Conservation (phyloP, 441 rosid species). For the Arabidopsis lyrata region DNA sequence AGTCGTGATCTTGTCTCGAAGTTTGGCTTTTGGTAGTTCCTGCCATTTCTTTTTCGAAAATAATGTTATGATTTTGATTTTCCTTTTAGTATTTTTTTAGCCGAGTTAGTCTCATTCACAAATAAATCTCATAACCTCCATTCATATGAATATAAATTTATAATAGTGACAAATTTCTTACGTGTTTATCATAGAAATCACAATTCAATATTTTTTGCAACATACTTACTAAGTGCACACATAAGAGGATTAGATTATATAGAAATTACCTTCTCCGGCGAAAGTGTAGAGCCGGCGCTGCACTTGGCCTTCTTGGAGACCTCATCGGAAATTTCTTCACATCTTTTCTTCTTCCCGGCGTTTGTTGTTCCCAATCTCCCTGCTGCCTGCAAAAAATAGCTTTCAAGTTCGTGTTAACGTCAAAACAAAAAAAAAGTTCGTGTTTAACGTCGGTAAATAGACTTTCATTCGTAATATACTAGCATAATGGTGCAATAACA, state of each 20-base stretch:
- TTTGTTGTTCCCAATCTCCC: constrained; percentile 54
- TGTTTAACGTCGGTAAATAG: neutral
- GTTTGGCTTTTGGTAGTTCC: constrained; percentile 79
- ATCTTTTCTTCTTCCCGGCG: constrained; percentile 72
- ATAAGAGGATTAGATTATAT: neutral
- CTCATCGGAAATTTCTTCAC: constrained; percentile 58
- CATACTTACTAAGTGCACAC: neutral
- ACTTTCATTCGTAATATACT: neutral
- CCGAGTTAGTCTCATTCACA: no score
- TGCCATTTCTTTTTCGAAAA: constrained; percentile 47
- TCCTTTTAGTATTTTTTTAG: neutral
- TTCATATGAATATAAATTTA: neutral
- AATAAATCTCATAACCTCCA: no score
- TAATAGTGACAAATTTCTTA: neutral
- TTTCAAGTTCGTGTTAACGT: constrained; percentile 7
- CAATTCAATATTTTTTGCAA: neutral
- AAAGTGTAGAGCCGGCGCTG: constrained; percentile 52
- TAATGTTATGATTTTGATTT: neutral
- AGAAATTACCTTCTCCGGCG: constrained; percentile 67
- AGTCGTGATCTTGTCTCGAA: constrained; percentile 80
- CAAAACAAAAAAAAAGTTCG: neutral
- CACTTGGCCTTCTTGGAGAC: constrained; percentile 62
- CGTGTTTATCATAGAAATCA: neutral
- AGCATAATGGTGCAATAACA: neutral
- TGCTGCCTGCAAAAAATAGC: constrained; percentile 48